These are phyloP conservation scores for Hyphopichia burtonii DNA, from an alignment of 1,139 yeast genomes.

Conservation along the genomic window DNA sequence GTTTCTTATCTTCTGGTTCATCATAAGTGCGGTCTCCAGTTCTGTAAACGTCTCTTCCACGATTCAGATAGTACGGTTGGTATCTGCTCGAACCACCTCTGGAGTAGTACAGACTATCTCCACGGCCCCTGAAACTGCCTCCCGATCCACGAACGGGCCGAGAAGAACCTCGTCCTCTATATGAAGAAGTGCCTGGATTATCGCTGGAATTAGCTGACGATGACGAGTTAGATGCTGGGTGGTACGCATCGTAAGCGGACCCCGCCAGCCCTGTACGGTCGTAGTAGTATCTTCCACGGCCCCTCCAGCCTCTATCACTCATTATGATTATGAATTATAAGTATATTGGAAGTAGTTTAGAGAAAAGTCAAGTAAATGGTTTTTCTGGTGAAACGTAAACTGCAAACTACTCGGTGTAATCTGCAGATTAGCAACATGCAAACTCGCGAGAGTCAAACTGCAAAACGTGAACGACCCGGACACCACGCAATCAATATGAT, in stretches of 20 bases:
- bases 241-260: background rate
- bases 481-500: constrained; percentile 2
- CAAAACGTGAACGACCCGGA: no score
- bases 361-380: no score
- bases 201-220: background rate
- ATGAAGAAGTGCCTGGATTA: background rate
- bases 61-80: constrained; percentile 1
- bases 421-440: no score
- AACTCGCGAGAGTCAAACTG: no score
- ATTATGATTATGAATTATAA: background rate
- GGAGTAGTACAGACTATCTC: background rate
- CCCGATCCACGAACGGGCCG: background rate
- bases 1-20: background rate
- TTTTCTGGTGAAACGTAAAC: no score
- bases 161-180: constrained; percentile 1
- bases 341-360: no score
- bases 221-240: background rate
- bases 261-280: background rate
- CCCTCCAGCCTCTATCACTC: background rate
- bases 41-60: constrained; percentile 1
- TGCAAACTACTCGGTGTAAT: no score
- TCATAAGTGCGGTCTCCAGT: background rate
- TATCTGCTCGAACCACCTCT: constrained; percentile 1
- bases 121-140: constrained; percentile 1
- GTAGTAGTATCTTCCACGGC: background rate